A percentile compares a stretch with the other conserved stretches of the same genome.
phyloP scores from a whole-genome alignment of 495 filamentous ascomycete species.

The Mytilinidion resinicola region DNA sequence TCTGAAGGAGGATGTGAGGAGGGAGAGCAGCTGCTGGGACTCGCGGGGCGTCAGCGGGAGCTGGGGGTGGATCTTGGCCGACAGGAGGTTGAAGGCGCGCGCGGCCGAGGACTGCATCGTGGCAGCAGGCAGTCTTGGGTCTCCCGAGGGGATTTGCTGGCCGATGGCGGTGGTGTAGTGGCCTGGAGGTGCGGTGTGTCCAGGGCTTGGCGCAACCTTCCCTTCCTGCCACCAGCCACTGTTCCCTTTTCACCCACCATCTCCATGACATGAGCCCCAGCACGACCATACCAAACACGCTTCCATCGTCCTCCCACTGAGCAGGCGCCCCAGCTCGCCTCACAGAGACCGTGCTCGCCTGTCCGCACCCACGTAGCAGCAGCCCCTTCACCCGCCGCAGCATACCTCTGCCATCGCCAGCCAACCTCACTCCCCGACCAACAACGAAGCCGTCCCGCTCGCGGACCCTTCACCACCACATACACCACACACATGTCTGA shows the following conservation, averaged over 20 bases:
- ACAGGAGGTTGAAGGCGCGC: conserved; percentile 26
- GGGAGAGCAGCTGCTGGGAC: conserved; percentile 59
- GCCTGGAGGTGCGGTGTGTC: too few relatives aligned
- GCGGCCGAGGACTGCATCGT: conserved; percentile 24
- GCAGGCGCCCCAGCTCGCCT: conserved; percentile 3
- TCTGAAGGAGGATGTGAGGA: conserved; percentile 71
- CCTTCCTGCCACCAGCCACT: too few relatives aligned
- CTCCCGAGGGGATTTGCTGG: too few relatives aligned
- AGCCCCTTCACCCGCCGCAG: not conserved
- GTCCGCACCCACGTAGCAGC: not conserved
- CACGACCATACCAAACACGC: not conserved
- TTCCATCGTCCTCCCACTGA: not conserved
- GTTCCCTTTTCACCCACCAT: too few relatives aligned
- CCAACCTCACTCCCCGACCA: conserved; percentile 6
- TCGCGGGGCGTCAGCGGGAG: conserved; percentile 59
- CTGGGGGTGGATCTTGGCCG: conserved; percentile 58
- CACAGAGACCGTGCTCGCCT: conserved; percentile 6
- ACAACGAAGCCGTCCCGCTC: conserved; percentile 1
- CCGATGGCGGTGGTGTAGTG: too few relatives aligned
- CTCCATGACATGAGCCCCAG: not conserved
- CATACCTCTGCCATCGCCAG: conserved; percentile 4
- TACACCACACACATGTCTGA: conserved; percentile 70
- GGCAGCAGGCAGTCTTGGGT: not conserved
- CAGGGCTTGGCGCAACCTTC: too few relatives aligned
- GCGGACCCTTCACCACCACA: conserved; percentile 4